Conservation (phyloP, 23 red algal species). For the Cyanidiococcus yangmingshanensis region DNA sequence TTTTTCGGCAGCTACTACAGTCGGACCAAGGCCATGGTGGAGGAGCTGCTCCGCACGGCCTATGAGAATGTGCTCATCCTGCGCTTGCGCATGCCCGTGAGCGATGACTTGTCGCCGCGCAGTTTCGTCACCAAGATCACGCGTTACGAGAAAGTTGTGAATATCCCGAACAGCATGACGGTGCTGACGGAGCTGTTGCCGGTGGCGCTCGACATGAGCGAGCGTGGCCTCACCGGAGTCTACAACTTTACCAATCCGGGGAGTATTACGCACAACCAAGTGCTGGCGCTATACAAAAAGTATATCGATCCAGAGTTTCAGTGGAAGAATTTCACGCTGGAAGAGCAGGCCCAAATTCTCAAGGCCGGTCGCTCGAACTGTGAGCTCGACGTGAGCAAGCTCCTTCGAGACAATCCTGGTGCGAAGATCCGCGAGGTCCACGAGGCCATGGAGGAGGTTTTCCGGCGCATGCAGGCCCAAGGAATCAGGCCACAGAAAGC, state of each 20-base stretch:
- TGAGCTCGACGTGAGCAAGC: slow-evolving; percentile 20
- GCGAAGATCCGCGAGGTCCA: slow-evolving; percentile 1
- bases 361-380: slow-evolving; percentile 28
- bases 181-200: slow-evolving; percentile 15
- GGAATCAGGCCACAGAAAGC: background rate
- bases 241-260: slow-evolving; percentile 23
- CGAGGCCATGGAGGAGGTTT: slow-evolving; percentile 16
- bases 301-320: slow-evolving; percentile 22
- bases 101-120: slow-evolving; percentile 18
- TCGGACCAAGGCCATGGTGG: slow-evolving; percentile 24
- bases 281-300: slow-evolving; percentile 20
- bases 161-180: slow-evolving; percentile 19
- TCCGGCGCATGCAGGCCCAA: slow-evolving; percentile 14
- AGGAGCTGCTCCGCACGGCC: slow-evolving; percentile 11
- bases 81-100: slow-evolving; percentile 19
- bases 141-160: background rate
- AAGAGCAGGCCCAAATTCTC: slow-evolving; percentile 29
- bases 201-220: slow-evolving; percentile 8
- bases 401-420: slow-evolving; percentile 21
- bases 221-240: slow-evolving; percentile 8
- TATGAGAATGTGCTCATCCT: slow-evolving; percentile 25
- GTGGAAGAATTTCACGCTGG: slow-evolving; percentile 27
- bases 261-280: slow-evolving; percentile 17
- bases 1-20: slow-evolving; percentile 25
- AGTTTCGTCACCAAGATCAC: slow-evolving; percentile 15